Evolutionary conservation across 2,329 filamentous ascomycete genomes (phyloP).

Genomic region (Aspergillus arachidicola): DNA sequence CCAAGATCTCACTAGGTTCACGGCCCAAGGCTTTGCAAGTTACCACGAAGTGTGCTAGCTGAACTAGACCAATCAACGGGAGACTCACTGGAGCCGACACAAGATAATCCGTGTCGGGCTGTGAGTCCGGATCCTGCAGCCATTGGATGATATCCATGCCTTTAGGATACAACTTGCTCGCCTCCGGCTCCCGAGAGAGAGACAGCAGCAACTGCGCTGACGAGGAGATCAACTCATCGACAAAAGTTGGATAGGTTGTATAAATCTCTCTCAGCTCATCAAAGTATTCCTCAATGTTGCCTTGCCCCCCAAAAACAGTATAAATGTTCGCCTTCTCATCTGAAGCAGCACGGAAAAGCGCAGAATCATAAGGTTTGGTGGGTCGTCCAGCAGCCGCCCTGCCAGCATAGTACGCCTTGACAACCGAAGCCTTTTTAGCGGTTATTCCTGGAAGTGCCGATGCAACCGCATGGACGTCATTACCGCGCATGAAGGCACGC

Average conservation of each 20-base stretch:
- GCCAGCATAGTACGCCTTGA: conserved; percentile 88
- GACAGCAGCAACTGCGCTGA: conserved; percentile 86
- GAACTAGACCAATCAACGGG: conserved; percentile 91
- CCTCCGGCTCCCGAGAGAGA: conserved; percentile 78
- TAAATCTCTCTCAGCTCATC: conserved; percentile 93
- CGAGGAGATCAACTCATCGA: conserved; percentile 78
- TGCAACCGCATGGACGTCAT: conserved; percentile 91
- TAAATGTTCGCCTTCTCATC: conserved; percentile 85
- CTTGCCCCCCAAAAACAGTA: conserved; percentile 93
- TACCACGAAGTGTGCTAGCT: conserved; percentile 92
- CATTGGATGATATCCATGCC: conserved; percentile 94
- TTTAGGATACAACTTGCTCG: conserved; percentile 95
- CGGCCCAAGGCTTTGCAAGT: conserved; percentile 90
- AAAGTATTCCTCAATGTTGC: conserved; percentile 99
- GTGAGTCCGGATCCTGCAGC: conserved; percentile 85
- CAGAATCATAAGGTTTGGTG: conserved; percentile 91
- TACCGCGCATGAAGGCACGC: conserved; percentile 88
- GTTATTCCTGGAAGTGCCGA: conserved; percentile 86
- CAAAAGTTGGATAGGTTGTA: conserved; percentile 85
- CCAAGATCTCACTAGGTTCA: conserved; percentile 83
- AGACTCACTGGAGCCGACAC: conserved; percentile 95
- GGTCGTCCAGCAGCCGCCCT: conserved; percentile 80
- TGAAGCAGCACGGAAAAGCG: conserved; percentile 82
- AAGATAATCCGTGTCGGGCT: conserved; percentile 91
- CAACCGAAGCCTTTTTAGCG: conserved; percentile 86